Percentiles rank a stretch among this genome's conserved stretches.
Conservation (phyloP, 1,284 basidiomycete genomes). For the Trametes pubescens region DNA sequence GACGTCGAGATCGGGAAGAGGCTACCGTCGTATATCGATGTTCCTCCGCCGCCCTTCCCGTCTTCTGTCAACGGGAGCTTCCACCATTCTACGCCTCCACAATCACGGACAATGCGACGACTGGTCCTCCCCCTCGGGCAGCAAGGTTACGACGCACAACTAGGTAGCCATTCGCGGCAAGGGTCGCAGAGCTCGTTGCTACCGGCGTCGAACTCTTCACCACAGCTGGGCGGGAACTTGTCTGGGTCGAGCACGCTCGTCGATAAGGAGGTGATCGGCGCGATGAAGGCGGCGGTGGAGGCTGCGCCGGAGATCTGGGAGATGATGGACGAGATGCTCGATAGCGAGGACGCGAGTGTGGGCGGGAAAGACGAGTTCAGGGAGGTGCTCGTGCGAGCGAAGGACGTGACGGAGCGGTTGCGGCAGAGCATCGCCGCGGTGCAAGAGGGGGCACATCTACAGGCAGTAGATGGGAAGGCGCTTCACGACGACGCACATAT, state of each 20-base stretch:
- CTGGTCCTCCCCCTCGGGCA: constrained; percentile 29
- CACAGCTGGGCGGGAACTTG: constrained; percentile 27
- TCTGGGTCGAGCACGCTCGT: constrained; percentile 60
- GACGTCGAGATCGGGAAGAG: constrained; percentile 90
- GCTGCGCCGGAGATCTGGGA: constrained; percentile 79
- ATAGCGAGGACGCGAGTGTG: constrained; percentile 49
- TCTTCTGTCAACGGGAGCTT: constrained; percentile 28
- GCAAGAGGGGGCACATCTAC: constrained; percentile 49
- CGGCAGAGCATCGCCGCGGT: constrained; percentile 60
- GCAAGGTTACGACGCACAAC: constrained; percentile 26
- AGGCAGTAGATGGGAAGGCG: constrained; percentile 58
- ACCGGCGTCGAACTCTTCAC: constrained; percentile 47
- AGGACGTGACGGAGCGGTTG: constrained; percentile 64
- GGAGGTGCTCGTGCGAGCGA: constrained; percentile 62
- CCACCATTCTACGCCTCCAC: constrained; percentile 42
- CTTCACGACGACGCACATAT: constrained; percentile 75
- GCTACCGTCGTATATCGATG: constrained; percentile 70
- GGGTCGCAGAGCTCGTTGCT: constrained; percentile 64
- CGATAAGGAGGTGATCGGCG: constrained; percentile 73
- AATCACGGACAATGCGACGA: constrained; percentile 54
- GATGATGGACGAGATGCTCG: constrained; percentile 69
- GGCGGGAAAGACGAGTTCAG: constrained; percentile 48
- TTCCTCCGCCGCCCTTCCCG: constrained; percentile 30
- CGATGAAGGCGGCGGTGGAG: constrained; percentile 71
- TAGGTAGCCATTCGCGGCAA: constrained; percentile 59